phyloP scores from a whole-genome alignment of 2,329 filamentous ascomycete genomes.

The Huntiella bhutanensis region DNA sequence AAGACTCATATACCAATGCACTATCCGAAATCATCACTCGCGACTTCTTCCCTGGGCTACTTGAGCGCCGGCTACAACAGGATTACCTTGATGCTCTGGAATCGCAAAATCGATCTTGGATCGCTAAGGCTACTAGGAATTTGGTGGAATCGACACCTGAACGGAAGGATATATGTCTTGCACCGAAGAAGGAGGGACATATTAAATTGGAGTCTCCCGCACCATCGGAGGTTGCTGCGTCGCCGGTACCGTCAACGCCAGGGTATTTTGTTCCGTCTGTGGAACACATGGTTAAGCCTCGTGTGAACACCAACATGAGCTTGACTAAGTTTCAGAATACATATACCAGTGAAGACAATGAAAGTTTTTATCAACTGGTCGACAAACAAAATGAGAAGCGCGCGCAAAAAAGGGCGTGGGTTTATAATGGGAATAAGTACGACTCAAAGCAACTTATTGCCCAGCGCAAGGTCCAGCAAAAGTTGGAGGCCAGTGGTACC shows the following conservation, averaged over 20 bases:
- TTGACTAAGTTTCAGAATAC: conserved; percentile 73
- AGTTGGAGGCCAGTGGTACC: conserved; percentile 26
- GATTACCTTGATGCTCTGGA: conserved; percentile 87
- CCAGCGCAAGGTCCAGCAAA: conserved; percentile 42
- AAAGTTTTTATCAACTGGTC: conserved; percentile 81
- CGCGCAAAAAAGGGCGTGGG: conserved; percentile 71
- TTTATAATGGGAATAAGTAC: conserved; percentile 78
- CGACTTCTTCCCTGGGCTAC: conserved; percentile 86
- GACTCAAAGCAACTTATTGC: conserved; percentile 59
- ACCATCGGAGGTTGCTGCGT: background rate
- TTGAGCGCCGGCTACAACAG: conserved; percentile 70
- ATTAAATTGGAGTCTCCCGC: conserved; percentile 40
- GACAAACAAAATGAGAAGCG: conserved; percentile 78
- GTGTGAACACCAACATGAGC: conserved; percentile 10
- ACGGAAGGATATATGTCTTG: background rate
- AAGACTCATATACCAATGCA: conserved; percentile 80
- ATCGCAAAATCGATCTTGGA: conserved; percentile 71
- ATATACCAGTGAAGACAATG: conserved; percentile 95
- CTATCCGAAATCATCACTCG: conserved; percentile 87
- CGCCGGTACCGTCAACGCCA: conserved; percentile 1
- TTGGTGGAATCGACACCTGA: conserved; percentile 53
- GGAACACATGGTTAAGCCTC: background rate
- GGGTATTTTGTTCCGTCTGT: conserved; percentile 1
- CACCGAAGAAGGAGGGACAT: background rate
- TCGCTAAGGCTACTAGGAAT: conserved; percentile 55